Base-by-base conservation (phyloP, 495 filamentous ascomycete genomes). In the Lentithecium fluviatile region DNA sequence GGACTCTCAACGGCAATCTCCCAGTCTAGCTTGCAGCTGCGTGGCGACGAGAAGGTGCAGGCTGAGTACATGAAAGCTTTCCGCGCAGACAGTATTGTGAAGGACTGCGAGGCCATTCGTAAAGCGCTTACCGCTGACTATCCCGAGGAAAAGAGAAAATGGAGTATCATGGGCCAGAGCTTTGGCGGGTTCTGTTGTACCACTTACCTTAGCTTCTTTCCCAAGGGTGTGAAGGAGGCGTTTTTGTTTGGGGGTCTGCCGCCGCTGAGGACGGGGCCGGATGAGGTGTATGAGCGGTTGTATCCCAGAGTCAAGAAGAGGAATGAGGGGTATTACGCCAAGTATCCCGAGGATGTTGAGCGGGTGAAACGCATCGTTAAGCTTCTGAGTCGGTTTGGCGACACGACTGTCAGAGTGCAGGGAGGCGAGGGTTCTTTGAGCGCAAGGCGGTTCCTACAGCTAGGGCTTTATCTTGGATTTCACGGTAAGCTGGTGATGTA, bases 161-260 rank as follows among this genome's bases (percentile, higher is more conserved):
- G 94, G 93, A 79, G 76, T 52, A 60, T 85, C 76, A 83, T 95
- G 47, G 94, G 94, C 11, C 93, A 97, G 74, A 91, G 87, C 19
- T 97, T 94, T 70, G 93, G 94, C 29, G 94, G 93, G 0, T 96
- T 96, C 73, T 92, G 88, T 58, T 77, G 78, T 6, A 77, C 88
- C 15, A 88, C 86, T 24, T 97, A 96, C 73, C 79, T 97, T 10
- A 94, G 88, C 15, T 82, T 86, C 57, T 85, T 83, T 60, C 90
- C 90, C 0, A 80, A 90, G 34, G 85, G 88, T 0, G 76, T 97
- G 45, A 80, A 80, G 34, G 92, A 97, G 71, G 88, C 82, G 20
- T 97, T 95, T 69, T 77, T 89, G 23, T 85, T 84, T 24, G 94
- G 92, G 46, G 93, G 93, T 1, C 78, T 97, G 48, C 85, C 89